A percentile compares a stretch with the other conserved stretches of the same genome.
Evolutionary conservation across 345 rosid species (phyloP).

Genomic region (Populus nigra): DNA sequence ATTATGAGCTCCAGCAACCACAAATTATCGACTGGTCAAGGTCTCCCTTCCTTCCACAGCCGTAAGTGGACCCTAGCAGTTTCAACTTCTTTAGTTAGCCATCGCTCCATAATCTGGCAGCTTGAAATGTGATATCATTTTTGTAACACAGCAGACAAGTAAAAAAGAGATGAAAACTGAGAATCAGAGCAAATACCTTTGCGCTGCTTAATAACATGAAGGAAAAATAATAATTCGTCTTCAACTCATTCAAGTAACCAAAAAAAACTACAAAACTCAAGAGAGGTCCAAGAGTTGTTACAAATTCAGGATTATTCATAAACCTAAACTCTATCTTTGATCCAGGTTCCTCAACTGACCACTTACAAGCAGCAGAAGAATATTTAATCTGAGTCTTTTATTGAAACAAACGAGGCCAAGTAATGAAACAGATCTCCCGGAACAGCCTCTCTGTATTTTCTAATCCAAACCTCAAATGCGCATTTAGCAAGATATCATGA

Average conservation of each 20-base stretch:
- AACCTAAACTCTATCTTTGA: constrained; percentile 16
- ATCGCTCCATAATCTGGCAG: background rate
- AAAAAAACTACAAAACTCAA: constrained; percentile 30
- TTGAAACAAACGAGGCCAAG: constrained; percentile 32
- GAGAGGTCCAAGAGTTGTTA: constrained; percentile 15
- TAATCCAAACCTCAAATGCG: constrained; percentile 13
- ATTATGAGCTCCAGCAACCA: constrained; percentile 27
- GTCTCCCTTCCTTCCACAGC: constrained; percentile 8
- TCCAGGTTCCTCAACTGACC: constrained; percentile 20
- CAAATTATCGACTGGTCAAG: constrained; percentile 21
- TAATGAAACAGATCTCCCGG: constrained; percentile 5
- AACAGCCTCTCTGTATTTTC: constrained; percentile 19
- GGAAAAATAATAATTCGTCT: background rate
- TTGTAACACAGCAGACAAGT: background rate
- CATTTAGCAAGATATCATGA: background rate
- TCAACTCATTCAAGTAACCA: constrained; percentile 18
- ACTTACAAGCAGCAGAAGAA: constrained; percentile 28
- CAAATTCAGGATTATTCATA: constrained; percentile 21
- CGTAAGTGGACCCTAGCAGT: background rate
- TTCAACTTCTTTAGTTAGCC: background rate
- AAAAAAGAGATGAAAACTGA: background rate
- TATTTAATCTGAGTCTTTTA: constrained; percentile 24
- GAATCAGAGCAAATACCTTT: background rate
- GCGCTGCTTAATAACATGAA: background rate
- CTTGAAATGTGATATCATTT: background rate